Base-by-base conservation (phyloP, 768 basidiomycete species). In the Boletus rubescentipes region DNA sequence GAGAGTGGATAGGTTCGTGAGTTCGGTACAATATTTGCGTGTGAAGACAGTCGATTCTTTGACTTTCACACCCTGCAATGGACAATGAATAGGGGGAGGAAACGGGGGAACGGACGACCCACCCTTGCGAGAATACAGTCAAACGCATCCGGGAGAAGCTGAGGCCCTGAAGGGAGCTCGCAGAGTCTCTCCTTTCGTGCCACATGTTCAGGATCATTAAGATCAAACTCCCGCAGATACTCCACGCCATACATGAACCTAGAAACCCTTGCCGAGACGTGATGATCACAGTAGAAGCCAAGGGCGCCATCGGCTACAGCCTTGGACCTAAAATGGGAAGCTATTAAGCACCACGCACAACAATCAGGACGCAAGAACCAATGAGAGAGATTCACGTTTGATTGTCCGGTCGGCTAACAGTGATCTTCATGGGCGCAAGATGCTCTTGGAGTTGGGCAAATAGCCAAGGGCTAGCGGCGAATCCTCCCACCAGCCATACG, bases 201-300 rank as follows among this genome's bases (percentile, higher is more conserved):
- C 45, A 82, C 68, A 61, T 91, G 89, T 40, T 89, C 88, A 7
- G 78, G 77, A 66, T 91, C 84, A 34, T 74, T 74, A 2, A 78
- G 71, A 65, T 91, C 81, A 61, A 81, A 82, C 54, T 87, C 83
- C 16, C 88, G 79, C 18, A 90, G 72, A 64, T 83, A 90, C 67
- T 91, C 88, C 42, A 91, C 89, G 15, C 89, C 89, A 63, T 91
- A 92, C 82, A 89, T 84, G 64, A 81, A 90, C 66, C 79, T 89
- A 30, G 87, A 87, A 75, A 90, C 83, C 40, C 89, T 81, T 21
- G 89, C 87, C 5, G 87, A 87, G 51, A 92, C 90, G 60, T 90
- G 85, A 57, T 91, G 90, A 62, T 91, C 89, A 59, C 86, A 87
- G 69, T 89, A 91, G 69, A 91, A 92, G 29, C 88, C 88, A 57